phyloP scores from a whole-genome alignment of 2,329 filamentous ascomycete genomes.

The Stenocarpella maydis region DNA sequence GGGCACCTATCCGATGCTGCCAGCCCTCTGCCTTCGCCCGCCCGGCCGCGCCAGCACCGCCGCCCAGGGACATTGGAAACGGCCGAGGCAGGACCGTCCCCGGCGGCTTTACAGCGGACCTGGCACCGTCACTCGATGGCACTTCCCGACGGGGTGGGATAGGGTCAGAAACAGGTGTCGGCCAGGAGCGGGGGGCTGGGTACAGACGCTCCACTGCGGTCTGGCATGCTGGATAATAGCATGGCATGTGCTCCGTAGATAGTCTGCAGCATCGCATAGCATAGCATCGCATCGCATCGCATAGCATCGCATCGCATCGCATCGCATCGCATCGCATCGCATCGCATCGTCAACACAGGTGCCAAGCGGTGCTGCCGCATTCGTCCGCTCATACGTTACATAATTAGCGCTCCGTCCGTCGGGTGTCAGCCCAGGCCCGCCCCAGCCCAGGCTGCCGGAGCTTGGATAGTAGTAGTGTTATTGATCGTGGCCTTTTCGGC shows the following conservation, averaged over 20 bases:
- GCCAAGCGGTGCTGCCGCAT: too few relatives aligned
- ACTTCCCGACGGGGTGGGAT: conserved; percentile 18
- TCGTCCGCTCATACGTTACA: neutral
- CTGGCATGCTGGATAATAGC: too few relatives aligned
- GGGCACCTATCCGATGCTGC: neutral
- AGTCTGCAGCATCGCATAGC: too few relatives aligned
- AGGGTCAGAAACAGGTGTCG: conserved; percentile 10
- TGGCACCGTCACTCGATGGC: neutral
- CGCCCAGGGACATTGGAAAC: conserved; percentile 9
- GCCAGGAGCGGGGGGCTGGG: neutral
- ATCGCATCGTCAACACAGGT: neutral
- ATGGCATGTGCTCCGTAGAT: too few relatives aligned
- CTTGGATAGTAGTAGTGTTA: neutral
- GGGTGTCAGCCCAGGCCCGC: conserved; percentile 5
- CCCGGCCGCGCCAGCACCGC: neutral
- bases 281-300: too few relatives aligned
- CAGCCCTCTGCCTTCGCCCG: too few relatives aligned
- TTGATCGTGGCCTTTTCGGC: conserved; percentile 1
- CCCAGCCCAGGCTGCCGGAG: conserved; percentile 15
- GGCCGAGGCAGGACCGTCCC: conserved; percentile 25
- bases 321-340: too few relatives aligned
- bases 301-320: too few relatives aligned
- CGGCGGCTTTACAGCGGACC: conserved; percentile 13
- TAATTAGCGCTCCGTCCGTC: conserved; percentile 8
- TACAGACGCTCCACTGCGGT: neutral